Evolutionary conservation across 345 rosid genomes (phyloP), one percentile per base, ranked within the genome.

Genomic region (Heritiera littoralis): DNA sequence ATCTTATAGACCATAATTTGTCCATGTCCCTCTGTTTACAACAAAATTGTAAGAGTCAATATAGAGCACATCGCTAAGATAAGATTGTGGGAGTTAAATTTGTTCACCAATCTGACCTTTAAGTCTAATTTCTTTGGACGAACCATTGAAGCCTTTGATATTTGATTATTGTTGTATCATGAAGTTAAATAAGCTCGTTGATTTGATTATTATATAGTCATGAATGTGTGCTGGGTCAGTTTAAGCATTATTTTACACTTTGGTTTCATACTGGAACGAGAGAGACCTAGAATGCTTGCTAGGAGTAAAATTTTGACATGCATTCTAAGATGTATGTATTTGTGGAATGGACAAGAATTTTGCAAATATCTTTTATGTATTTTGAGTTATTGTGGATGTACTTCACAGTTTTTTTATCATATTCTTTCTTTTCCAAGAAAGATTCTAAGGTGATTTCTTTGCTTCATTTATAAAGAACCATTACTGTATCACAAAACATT

Each of bases 231-330:
- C 43, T 28, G 59, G 41, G 41, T 49, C 41, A 69, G 15, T 49
- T 70, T 35, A 18, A 52, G 48, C 30, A 72, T 54, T 72, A 72
- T 0, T 52, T 71, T 72, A 3, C 20, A 15, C 43, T 71, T 12
- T n/a, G 15, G n/a, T 6, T 70, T 70, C 20, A 48, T 70, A 48
- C 35, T 70, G 74, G 73, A 23, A 68, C 11, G 74, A 30, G 38
- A 60, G 73, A 45, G 28, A 2, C 73, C 35, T 28, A 14, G 59
- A 69, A 14, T 52, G 49, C 7, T 41, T 41, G 71, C 28, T 0
- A 41, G 30, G 12, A 41, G 71, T 11, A 17, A 41, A n/a, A 66
- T 66, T 23, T 23, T 40, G 28, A 41, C 30, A 40, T 41, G 71
- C 49, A 40, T 1, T 18, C 17, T 67, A 6, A 35, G 49, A 67